Evolutionary conservation across 1,284 basidiomycete species (phyloP).

Genomic region (Naganishia liquefaciens): DNA sequence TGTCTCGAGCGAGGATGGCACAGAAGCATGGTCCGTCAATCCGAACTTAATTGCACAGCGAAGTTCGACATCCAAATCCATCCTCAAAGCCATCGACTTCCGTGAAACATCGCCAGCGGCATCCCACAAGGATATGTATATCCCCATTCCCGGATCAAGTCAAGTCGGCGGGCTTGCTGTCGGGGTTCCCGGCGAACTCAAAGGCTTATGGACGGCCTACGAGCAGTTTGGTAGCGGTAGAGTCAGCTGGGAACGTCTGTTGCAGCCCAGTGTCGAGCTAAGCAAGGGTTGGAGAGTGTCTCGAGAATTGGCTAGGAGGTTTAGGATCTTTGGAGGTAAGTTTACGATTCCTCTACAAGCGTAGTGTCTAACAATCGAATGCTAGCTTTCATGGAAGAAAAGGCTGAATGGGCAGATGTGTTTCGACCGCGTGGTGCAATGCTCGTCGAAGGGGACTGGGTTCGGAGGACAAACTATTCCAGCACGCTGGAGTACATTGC

Average conservation of each 20-base stretch:
- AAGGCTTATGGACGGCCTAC: slow-evolving; percentile 65
- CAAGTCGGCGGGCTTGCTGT: slow-evolving; percentile 75
- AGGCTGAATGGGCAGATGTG: slow-evolving; percentile 73
- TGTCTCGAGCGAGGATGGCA: background rate
- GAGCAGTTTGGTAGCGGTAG: slow-evolving; percentile 63
- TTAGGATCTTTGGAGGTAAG: slow-evolving; percentile 60
- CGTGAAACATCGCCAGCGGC: slow-evolving; percentile 78
- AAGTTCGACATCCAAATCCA: slow-evolving; percentile 52
- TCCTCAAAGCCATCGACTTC: slow-evolving; percentile 79
- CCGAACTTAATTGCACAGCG: slow-evolving; percentile 42
- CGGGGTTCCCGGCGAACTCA: slow-evolving; percentile 82
- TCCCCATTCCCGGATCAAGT: slow-evolving; percentile 54
- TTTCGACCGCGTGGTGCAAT: slow-evolving; percentile 77
- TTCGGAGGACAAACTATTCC: slow-evolving; percentile 69
- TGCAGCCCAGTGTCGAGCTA: slow-evolving; percentile 71
- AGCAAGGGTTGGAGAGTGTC: slow-evolving; percentile 76
- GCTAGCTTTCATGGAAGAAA: slow-evolving; percentile 66
- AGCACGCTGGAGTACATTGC: slow-evolving; percentile 56
- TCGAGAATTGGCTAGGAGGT: slow-evolving; percentile 68
- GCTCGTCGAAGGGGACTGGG: slow-evolving; percentile 70
- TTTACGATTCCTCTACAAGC: slow-evolving; percentile 29
- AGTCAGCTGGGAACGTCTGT: slow-evolving; percentile 72
- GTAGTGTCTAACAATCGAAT: background rate
- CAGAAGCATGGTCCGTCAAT: slow-evolving; percentile 15
- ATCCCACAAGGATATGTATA: slow-evolving; percentile 74